These are phyloP conservation scores for Aspergillus avenaceus DNA, from an alignment of 495 filamentous ascomycete genomes.

Conservation along the genomic window DNA sequence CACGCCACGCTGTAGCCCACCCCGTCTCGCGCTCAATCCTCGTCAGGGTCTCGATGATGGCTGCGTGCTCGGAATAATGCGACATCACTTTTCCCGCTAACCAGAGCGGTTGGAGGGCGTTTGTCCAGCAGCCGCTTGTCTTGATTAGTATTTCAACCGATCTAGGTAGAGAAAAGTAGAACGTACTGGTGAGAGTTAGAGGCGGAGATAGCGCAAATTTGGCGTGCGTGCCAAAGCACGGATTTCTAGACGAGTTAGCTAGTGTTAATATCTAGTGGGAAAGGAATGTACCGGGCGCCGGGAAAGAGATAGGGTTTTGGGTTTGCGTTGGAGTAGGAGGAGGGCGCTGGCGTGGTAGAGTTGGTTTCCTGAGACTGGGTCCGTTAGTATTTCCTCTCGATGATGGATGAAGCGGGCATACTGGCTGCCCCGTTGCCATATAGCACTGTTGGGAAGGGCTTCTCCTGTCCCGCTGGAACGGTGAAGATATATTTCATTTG, in stretches of 20 bases:
- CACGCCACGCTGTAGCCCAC: slow-evolving; percentile 41
- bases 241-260: slow-evolving; percentile 19
- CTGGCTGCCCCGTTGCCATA: slow-evolving; percentile 39
- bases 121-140: slow-evolving; percentile 40
- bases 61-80: slow-evolving; percentile 39
- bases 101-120: slow-evolving; percentile 46
- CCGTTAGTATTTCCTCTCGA: not conserved
- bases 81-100: slow-evolving; percentile 42
- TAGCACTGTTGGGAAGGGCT: slow-evolving; percentile 31
- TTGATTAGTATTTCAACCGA: slow-evolving; percentile 6
- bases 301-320: slow-evolving; percentile 24
- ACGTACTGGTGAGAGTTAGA: slow-evolving; percentile 32
- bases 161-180: not conserved
- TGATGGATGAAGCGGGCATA: slow-evolving; percentile 6
- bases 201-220: slow-evolving; percentile 43
- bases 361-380: slow-evolving; percentile 39
- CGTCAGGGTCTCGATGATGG: slow-evolving; percentile 33
- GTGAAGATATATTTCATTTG: slow-evolving; percentile 34
- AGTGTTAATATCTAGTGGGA: not conserved
- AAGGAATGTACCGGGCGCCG: slow-evolving; percentile 18
- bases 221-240: slow-evolving; percentile 42
- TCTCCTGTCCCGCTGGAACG: slow-evolving; percentile 14
- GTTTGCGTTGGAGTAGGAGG: slow-evolving; percentile 32
- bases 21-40: slow-evolving; percentile 40
- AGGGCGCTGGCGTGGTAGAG: slow-evolving; percentile 39